phyloP scores from a whole-genome alignment of 1,139 yeast species.

The Pichia sp. region DNA sequence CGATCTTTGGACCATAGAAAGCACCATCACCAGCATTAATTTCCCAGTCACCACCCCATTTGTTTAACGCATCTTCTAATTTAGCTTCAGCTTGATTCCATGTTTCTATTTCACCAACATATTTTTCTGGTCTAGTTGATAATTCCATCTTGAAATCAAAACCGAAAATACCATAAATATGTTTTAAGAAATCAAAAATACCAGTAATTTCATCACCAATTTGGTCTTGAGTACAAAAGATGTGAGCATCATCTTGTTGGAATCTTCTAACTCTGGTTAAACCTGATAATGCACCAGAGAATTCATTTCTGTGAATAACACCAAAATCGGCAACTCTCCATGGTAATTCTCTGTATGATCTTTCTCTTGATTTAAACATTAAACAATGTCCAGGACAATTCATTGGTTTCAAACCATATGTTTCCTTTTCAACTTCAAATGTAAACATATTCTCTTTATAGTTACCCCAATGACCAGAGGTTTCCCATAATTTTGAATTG shows the following conservation, averaged over 20 bases:
- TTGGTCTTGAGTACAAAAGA: constrained; percentile 82
- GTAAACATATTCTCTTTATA: constrained; percentile 95
- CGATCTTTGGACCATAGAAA: constrained; percentile 95
- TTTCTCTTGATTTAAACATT: constrained; percentile 72
- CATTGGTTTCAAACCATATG: constrained; percentile 91
- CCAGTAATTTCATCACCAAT: constrained; percentile 70
- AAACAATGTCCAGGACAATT: constrained; percentile 98
- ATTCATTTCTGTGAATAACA: constrained; percentile 90
- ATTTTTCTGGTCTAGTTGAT: constrained; percentile 85
- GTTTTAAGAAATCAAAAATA: constrained; percentile 68
- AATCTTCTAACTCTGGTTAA: constrained; percentile 91
- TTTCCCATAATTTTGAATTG: constrained; percentile 93
- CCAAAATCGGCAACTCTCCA: constrained; percentile 87
- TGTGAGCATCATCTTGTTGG: constrained; percentile 98
- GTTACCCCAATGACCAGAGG: constrained; percentile 97
- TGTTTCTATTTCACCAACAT: constrained; percentile 70
- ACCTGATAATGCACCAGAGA: constrained; percentile 91
- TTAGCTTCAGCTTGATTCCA: constrained; percentile 85
- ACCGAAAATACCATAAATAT: constrained; percentile 75
- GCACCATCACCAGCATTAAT: constrained; percentile 94
- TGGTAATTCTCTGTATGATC: constrained; percentile 87
- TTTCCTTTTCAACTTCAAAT: constrained; percentile 92
- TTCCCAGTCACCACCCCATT: constrained; percentile 61
- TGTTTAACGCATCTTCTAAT: constrained; percentile 57
- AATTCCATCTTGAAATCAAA: constrained; percentile 67